Conservation (phyloP, 306 rosid species). For the Gynostemma pentaphyllum region DNA sequence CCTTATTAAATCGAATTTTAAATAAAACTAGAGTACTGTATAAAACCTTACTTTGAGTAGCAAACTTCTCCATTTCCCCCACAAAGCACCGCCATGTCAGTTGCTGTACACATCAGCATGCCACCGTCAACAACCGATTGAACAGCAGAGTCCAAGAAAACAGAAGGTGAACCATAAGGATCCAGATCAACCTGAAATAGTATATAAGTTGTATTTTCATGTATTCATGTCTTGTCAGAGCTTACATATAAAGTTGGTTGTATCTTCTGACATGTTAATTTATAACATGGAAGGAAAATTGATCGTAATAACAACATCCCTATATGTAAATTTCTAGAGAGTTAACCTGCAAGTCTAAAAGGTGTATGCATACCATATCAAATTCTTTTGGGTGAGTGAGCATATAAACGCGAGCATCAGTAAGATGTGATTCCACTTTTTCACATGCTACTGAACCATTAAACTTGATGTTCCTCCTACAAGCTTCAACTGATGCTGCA, state of each 20-base stretch:
- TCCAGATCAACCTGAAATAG: conserved; percentile 91
- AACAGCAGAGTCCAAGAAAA: conserved; percentile 93
- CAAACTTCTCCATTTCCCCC: conserved; percentile 99
- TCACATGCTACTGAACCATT: conserved; percentile 81
- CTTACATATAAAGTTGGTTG: not conserved
- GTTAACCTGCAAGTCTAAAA: conserved; percentile 2
- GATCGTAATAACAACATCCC: not conserved
- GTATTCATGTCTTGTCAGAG: not conserved
- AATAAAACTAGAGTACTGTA: conserved; percentile 11
- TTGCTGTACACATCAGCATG: conserved; percentile 93
- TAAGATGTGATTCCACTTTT: conserved; percentile 88
- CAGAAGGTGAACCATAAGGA: conserved; percentile 95
- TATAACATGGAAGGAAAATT: not conserved
- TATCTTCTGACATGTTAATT: not conserved
- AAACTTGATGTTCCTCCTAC: conserved; percentile 90
- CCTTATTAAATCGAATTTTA: not conserved
- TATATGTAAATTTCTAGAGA: not conserved
- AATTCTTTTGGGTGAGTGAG: conserved; percentile 85
- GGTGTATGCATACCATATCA: conserved; percentile 63
- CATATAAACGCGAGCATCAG: conserved; percentile 96
- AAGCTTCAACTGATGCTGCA: conserved; percentile 84
- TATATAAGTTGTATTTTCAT: not conserved
- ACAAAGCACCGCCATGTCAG: conserved; percentile 96
- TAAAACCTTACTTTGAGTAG: conserved; percentile 78
- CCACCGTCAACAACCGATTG: conserved; percentile 98